Base-by-base conservation (phyloP, 148 eudicot species). In the Limonium bicolor region DNA sequence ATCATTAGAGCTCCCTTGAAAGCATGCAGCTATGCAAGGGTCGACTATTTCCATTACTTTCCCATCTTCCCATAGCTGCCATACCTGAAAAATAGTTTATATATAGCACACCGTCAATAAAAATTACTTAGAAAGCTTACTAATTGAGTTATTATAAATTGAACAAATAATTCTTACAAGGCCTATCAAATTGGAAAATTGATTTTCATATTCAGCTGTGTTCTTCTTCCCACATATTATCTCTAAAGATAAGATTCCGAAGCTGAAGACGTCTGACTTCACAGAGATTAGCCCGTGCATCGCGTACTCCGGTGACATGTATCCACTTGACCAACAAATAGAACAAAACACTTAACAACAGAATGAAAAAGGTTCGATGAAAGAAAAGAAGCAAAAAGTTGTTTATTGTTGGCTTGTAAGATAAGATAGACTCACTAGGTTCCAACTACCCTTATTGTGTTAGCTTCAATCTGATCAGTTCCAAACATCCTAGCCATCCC, bases 401-500 rank as follows among this genome's bases (percentile, higher is more conserved):
- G 19, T 36, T 13, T 13, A 36, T 15, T 2, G 15, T 15, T 36
- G 44, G 19, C 9, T 23, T 18, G 4, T 17, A 14, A 14, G 40
- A 36, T 14, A 1, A 29, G 2, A 14, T 16, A 12, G 4, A 61
- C 73, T 66, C 66, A 77, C 84, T 66, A 70, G 42, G 84, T 77
- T 51, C 84, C 84, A 23, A 77, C 72, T 27, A 77, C 71, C 46
- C 69, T 57, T 10, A 57, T 64, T 7, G 84, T 77, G 50, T 57
- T 70, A 6, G 55, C 78, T 63, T 70, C 64, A 10, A 47, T 62
- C 32, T 72, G 63, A 23, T 69, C 70, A 17, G 58, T 59, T 31
- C 68, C 71, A 41, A 72, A 66, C 5, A 62, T 66, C 44, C 66
- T 69, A 32, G 84, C 79, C 62, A 69, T 56, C 7, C 84, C 84